Conservation (phyloP, 305 asterid genomes). For the Rubia peregrina region DNA sequence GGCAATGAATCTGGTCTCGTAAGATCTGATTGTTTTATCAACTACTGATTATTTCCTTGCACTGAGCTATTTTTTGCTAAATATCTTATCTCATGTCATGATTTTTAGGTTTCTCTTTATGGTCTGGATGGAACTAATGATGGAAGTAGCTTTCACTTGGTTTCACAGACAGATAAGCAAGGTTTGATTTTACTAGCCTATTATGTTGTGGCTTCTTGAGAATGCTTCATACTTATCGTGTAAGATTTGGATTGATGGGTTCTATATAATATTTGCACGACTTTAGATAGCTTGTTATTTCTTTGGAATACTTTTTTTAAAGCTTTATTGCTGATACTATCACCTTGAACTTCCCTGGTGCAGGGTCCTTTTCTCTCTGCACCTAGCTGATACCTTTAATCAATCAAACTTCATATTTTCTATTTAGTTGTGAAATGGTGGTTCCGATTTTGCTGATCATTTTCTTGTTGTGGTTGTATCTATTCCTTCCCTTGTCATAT, state of each 20-base stretch:
- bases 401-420: neutral
- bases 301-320: neutral
- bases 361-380: neutral
- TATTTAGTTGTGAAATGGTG: neutral
- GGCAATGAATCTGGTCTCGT: slow-evolving; percentile 88
- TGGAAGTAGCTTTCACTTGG: slow-evolving; percentile 41
- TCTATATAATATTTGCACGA: neutral
- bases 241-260: neutral
- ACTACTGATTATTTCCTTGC: neutral
- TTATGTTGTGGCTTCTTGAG: neutral
- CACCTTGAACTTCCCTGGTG: slow-evolving; percentile 5
- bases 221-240: slow-evolving; percentile 5
- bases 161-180: slow-evolving; percentile 44
- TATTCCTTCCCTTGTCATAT: neutral
- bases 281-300: neutral
- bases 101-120: slow-evolving; percentile 54
- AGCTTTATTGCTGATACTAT: neutral
- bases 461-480: neutral
- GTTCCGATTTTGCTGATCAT: neutral
- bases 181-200: slow-evolving; percentile 35
- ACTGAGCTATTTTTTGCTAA: neutral
- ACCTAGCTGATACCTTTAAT: neutral
- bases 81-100: neutral
- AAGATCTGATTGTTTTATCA: slow-evolving; percentile 23
- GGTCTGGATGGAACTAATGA: slow-evolving; percentile 41